Conservation (phyloP, 2,329 filamentous ascomycete species). For the Huntiella moniliformis region DNA sequence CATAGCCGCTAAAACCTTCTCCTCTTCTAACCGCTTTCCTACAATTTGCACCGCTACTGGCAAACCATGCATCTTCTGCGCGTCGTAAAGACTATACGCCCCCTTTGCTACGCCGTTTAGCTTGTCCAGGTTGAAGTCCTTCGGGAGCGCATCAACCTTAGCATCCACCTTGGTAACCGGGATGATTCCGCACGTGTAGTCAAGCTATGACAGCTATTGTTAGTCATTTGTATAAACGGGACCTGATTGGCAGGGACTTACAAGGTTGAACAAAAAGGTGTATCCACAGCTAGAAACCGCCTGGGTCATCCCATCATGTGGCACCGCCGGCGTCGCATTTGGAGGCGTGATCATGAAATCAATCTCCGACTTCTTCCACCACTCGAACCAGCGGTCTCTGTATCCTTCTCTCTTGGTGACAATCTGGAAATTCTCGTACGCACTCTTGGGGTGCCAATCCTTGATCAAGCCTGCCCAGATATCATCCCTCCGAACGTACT, state of each 20-base stretch:
- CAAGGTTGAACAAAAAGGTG: slow-evolving; percentile 81
- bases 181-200: slow-evolving; percentile 67
- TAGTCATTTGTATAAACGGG: neutral
- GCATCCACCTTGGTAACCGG: slow-evolving; percentile 73
- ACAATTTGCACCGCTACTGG: slow-evolving; percentile 77
- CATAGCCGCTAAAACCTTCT: slow-evolving; percentile 74
- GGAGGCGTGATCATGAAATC: slow-evolving; percentile 72
- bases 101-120: slow-evolving; percentile 66
- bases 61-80: slow-evolving; percentile 64
- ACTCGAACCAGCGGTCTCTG: slow-evolving; percentile 61
- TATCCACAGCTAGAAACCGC: slow-evolving; percentile 78
- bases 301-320: slow-evolving; percentile 70
- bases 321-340: slow-evolving; percentile 77
- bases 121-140: slow-evolving; percentile 37
- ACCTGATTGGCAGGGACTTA: slow-evolving; percentile 22
- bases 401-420: slow-evolving; percentile 61
- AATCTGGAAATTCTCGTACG: slow-evolving; percentile 66
- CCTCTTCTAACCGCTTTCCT: slow-evolving; percentile 62
- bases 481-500: slow-evolving; percentile 56
- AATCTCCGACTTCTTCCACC: slow-evolving; percentile 56
- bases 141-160: slow-evolving; percentile 44
- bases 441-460: slow-evolving; percentile 54
- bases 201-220: slow-evolving; percentile 34
- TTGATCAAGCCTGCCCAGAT: slow-evolving; percentile 63
- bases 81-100: slow-evolving; percentile 74